Percentiles rank a stretch among this genome's conserved stretches.
Conservation (phyloP, 345 rosid genomes). For the Raphanus raphanistrum region DNA sequence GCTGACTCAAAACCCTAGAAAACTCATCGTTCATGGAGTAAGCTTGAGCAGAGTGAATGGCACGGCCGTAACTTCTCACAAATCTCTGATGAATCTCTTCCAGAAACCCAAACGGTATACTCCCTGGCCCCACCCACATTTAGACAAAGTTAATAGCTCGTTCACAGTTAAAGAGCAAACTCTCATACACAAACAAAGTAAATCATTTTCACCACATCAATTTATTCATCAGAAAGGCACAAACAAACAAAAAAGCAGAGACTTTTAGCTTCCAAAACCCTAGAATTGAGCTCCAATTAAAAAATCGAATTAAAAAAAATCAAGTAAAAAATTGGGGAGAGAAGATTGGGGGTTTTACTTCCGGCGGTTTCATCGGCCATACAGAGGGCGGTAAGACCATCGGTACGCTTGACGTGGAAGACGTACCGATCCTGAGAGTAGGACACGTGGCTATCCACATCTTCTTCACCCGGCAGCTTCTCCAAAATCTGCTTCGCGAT, state of each 20-base stretch:
- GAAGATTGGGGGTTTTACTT: slow-evolving; percentile 50
- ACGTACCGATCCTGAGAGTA: slow-evolving; percentile 90
- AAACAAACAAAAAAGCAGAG: too few species aligned
- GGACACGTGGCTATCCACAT: slow-evolving; percentile 67
- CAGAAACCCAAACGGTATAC: slow-evolving; percentile 87
- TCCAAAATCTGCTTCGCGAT: slow-evolving; percentile 83
- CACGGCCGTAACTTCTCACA: slow-evolving; percentile 60
- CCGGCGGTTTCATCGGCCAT: slow-evolving; percentile 95
- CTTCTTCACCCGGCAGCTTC: slow-evolving; percentile 64
- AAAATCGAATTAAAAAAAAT: neutral
- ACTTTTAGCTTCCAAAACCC: neutral
- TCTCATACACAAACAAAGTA: too few species aligned
- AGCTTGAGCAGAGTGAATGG: slow-evolving; percentile 77
- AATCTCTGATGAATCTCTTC: slow-evolving; percentile 95
- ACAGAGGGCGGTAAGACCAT: slow-evolving; percentile 92
- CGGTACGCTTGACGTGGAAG: slow-evolving; percentile 94
- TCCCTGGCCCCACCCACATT: slow-evolving; percentile 47
- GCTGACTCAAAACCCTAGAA: slow-evolving; percentile 91
- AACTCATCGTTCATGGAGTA: slow-evolving; percentile 96
- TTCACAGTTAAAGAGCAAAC: neutral
- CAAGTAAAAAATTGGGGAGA: neutral
- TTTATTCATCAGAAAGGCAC: too few species aligned
- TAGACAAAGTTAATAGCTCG: too few species aligned
- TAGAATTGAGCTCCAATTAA: slow-evolving; percentile 1
- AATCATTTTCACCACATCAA: too few species aligned